A percentile compares a stretch with the other conserved stretches of the same genome.
Conservation (phyloP, 2,329 filamentous ascomycete genomes). For the Domatiomyces catenatus region DNA sequence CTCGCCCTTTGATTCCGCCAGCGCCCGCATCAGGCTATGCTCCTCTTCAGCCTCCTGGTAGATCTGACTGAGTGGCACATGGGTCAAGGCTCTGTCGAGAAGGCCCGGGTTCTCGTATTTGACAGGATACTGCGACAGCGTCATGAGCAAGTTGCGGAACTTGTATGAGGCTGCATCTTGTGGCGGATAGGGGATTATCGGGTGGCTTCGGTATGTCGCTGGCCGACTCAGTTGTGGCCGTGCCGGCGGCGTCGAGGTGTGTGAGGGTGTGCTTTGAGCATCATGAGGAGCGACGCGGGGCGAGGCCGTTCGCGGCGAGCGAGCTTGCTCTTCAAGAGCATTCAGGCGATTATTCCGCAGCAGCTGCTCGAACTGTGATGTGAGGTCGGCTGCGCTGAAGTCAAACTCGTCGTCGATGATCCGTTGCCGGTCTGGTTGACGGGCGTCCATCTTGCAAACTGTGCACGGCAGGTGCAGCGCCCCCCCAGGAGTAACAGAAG, state of each 20-base stretch:
- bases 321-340: constrained; percentile 51
- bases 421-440: constrained; percentile 6
- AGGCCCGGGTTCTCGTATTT: constrained; percentile 95
- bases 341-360: constrained; percentile 77
- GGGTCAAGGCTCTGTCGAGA: constrained; percentile 75
- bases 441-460: neutral
- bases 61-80: constrained; percentile 76
- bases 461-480: neutral
- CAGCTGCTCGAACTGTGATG: constrained; percentile 70
- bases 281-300: constrained; percentile 10
- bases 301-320: constrained; percentile 35
- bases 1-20: constrained; percentile 73
- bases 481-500: neutral
- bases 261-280: constrained; percentile 7
- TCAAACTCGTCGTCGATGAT: constrained; percentile 22
- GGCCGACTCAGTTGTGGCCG: constrained; percentile 31
- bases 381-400: constrained; percentile 65
- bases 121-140: constrained; percentile 71
- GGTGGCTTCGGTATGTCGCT: constrained; percentile 46
- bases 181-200: constrained; percentile 61
- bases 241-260: constrained; percentile 17
- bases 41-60: constrained; percentile 93
- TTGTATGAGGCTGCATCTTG: constrained; percentile 55
- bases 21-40: constrained; percentile 68
- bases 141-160: constrained; percentile 68